Evolutionary conservation across 768 basidiomycete genomes (phyloP), one percentile per base, ranked within the genome.

Genomic region (Boletus sp.): DNA sequence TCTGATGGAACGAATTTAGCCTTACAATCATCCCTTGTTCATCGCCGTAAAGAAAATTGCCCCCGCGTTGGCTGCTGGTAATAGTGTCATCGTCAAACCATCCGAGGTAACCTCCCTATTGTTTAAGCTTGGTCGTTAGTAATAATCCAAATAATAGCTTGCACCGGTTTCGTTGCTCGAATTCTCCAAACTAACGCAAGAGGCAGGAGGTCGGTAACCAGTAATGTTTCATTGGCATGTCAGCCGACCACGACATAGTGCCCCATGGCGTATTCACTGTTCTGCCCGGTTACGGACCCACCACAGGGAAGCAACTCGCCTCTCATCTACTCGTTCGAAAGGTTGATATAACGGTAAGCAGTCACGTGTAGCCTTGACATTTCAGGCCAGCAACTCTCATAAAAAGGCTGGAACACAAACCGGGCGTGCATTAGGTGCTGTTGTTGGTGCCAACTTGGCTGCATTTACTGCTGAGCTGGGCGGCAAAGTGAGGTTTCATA

Each of bases 1-100:
- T 50, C 36, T 58, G 50, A 56, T 32, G 41, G 10, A 12, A 35
- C 20, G 18, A 44, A 46, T 50, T 15, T 58, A 92, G 88, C 90
- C 92, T 3, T 94, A 93, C 71, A 94, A 94, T 63, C 92, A 94
- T 61, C 92, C 92, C 1, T 75, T 94, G n/a, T 71, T 94, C 36
- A 94, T 94, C 59, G 90, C 90, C 2, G 69, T 94, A 52, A 94
- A 94, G 78, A 94, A 94, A 73, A 87, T 94, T 53, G 89, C 87
- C 0, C 90, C 90, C 6, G 91, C 90, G 1, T 75, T 94, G 29
- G 92, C 92, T 44, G 89, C 90, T 8, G 92, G 91, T 5, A 93
- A 92, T 64, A 86, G 85, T 51, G 86, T 94, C 47, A 79, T 93
- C 49, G 84, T 92, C 18, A 93, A 92, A 64, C 89, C 90, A 1